Percentiles rank a stretch among this genome's conserved stretches.
Evolutionary conservation across 352 stramenopile genomes (phyloP).

Genomic region (Blastocystis hominis): DNA sequence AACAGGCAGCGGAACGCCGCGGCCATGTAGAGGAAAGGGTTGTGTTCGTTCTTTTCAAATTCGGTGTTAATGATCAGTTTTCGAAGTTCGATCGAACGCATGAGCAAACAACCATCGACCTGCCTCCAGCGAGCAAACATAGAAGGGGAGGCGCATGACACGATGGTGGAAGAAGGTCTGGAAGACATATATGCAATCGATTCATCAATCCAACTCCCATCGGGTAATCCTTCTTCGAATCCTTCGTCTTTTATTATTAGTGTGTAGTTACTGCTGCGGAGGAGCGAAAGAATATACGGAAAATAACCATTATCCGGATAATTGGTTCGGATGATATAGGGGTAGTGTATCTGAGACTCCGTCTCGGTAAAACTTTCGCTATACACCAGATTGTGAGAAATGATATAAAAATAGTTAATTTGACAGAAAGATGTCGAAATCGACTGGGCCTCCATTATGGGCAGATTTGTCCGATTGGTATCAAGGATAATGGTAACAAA

Average conservation of each 20-base stretch:
- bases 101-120: slow-evolving; percentile 9
- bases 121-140: not conserved
- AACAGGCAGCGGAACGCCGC: not conserved
- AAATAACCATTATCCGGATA: slow-evolving; percentile 13
- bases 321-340: slow-evolving; percentile 16
- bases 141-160: not conserved
- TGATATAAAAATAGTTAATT: slow-evolving; percentile 36
- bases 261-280: slow-evolving; percentile 10
- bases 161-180: not conserved
- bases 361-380: not conserved
- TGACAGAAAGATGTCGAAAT: not conserved
- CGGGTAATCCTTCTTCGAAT: not conserved
- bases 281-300: not conserved
- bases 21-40: slow-evolving; percentile 16
- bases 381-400: not conserved
- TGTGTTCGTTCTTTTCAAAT: not conserved
- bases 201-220: slow-evolving; percentile 36
- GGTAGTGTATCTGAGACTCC: not conserved
- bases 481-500: slow-evolving; percentile 20
- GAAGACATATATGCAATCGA: not conserved
- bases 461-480: not conserved
- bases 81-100: not conserved
- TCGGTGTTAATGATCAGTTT: slow-evolving; percentile 20
- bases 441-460: not conserved
- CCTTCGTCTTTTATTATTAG: slow-evolving; percentile 31